Conservation (phyloP, 2,329 filamentous ascomycete genomes). For the Alternaria conjuncta region DNA sequence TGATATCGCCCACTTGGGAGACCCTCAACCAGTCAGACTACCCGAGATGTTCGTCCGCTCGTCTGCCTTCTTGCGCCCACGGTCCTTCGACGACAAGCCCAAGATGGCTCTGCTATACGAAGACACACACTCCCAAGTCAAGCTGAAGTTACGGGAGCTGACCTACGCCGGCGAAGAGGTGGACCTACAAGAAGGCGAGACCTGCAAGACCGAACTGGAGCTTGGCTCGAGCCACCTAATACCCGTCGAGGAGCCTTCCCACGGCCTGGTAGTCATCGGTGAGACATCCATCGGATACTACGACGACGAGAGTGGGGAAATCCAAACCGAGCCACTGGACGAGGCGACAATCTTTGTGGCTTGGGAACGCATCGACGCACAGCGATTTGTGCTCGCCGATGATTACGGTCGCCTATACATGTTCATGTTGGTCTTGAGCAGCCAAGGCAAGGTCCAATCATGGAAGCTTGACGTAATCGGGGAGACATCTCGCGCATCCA, state of each 20-base stretch:
- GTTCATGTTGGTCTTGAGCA: constrained; percentile 75
- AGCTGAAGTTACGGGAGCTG: constrained; percentile 62
- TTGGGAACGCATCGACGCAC: constrained; percentile 84
- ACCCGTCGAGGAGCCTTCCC: constrained; percentile 64
- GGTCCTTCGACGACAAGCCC: constrained; percentile 58
- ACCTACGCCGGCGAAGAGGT: constrained; percentile 59
- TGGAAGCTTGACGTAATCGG: constrained; percentile 75
- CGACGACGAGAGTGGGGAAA: constrained; percentile 74
- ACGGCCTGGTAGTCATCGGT: constrained; percentile 56
- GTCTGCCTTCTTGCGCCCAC: constrained; percentile 68
- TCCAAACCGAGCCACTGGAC: constrained; percentile 68
- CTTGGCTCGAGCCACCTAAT: constrained; percentile 67
- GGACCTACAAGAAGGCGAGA: constrained; percentile 60
- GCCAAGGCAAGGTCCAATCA: constrained; percentile 69
- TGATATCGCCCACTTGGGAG: constrained; percentile 64
- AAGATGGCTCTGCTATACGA: constrained; percentile 70
- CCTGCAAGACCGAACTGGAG: constrained; percentile 62
- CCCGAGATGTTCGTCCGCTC: constrained; percentile 72
- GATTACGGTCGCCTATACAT: constrained; percentile 87
- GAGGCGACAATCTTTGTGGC: constrained; percentile 88
- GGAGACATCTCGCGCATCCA: constrained; percentile 75
- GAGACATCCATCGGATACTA: constrained; percentile 82
- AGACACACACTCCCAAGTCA: constrained; percentile 63
- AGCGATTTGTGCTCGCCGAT: constrained; percentile 86
- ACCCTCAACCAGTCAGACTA: constrained; percentile 67